These are phyloP conservation scores for Diaporthe ampelina DNA, from an alignment of 2,329 filamentous ascomycete genomes.

Conservation along the genomic window DNA sequence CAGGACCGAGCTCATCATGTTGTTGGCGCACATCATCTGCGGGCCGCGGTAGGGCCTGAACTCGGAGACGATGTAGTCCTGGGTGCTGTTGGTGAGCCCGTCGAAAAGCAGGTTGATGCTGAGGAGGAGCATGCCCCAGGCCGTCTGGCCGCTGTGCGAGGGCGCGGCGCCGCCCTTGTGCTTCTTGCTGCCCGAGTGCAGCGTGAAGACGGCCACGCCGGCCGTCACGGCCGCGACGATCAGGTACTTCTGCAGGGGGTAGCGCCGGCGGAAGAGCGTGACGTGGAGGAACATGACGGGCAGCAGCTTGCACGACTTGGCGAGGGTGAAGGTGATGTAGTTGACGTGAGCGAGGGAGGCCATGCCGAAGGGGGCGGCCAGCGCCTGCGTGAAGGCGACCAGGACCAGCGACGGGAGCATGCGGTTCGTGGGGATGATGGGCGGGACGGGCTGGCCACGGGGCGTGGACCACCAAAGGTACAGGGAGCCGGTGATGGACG, in stretches of 20 bases:
- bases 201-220: slow-evolving; percentile 94
- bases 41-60: slow-evolving; percentile 89
- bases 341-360: slow-evolving; percentile 93
- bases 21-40: slow-evolving; percentile 99
- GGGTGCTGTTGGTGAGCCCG: slow-evolving; percentile 94
- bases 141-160: slow-evolving; percentile 66
- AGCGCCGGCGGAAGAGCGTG: slow-evolving; percentile 88
- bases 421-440: slow-evolving; percentile 81
- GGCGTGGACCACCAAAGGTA: slow-evolving; percentile 81
- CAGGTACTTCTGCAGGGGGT: slow-evolving; percentile 96
- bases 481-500: slow-evolving; percentile 82
- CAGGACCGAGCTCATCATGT: slow-evolving; percentile 85
- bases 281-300: slow-evolving; percentile 98
- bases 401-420: slow-evolving; percentile 86
- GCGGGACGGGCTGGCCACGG: slow-evolving; percentile 61
- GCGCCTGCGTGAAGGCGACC: slow-evolving; percentile 87
- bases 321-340: slow-evolving; percentile 97
- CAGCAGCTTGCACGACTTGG: slow-evolving; percentile 98
- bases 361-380: slow-evolving; percentile 96
- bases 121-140: slow-evolving; percentile 87
- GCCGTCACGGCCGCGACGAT: slow-evolving; percentile 92
- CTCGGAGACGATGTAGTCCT: slow-evolving; percentile 90
- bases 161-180: slow-evolving; percentile 50
- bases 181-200: slow-evolving; percentile 75
- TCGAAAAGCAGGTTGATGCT: slow-evolving; percentile 94